Percentiles rank a stretch among this genome's conserved stretches.
Evolutionary conservation across 2,329 filamentous ascomycete genomes (phyloP).

Genomic region (Cladophialophora immunda): DNA sequence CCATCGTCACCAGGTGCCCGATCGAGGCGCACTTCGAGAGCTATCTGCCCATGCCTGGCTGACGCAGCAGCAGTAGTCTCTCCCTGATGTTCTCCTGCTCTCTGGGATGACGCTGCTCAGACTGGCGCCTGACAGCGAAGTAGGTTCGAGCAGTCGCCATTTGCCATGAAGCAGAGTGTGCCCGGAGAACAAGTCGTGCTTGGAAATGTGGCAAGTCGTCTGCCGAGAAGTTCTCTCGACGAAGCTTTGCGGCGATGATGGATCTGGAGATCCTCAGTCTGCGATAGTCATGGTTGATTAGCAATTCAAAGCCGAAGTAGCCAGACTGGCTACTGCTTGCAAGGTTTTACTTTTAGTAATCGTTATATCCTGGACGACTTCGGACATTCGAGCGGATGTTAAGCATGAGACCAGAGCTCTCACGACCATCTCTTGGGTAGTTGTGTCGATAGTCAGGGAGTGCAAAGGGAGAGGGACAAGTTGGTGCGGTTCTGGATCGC

Average conservation of each 20-base stretch:
- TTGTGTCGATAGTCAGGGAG: neutral
- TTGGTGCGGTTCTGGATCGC: neutral
- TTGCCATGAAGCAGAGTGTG: neutral
- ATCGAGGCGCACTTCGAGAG: neutral
- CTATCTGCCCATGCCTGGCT: neutral
- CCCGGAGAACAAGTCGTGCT: neutral
- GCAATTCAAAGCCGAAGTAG: neutral
- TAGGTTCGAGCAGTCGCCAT: neutral
- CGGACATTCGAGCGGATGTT: neutral
- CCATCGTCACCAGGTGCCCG: neutral
- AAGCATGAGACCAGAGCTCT: neutral
- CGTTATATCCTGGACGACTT: neutral
- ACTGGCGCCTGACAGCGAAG: neutral
- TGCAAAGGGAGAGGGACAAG: neutral
- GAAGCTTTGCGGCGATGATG: neutral
- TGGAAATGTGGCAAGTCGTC: neutral
- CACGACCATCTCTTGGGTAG: neutral
- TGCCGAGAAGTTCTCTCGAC: neutral
- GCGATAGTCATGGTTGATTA: neutral
- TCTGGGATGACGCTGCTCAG: neutral
- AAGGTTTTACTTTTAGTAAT: neutral
- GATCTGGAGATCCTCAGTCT: neutral
- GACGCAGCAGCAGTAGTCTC: slow-evolving; percentile 10
- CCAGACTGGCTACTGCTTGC: neutral
- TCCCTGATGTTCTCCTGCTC: neutral